These are phyloP conservation scores for Musa schizocarpa DNA, from an alignment of 176 grass and related monocot genomes.

Conservation along the genomic window DNA sequence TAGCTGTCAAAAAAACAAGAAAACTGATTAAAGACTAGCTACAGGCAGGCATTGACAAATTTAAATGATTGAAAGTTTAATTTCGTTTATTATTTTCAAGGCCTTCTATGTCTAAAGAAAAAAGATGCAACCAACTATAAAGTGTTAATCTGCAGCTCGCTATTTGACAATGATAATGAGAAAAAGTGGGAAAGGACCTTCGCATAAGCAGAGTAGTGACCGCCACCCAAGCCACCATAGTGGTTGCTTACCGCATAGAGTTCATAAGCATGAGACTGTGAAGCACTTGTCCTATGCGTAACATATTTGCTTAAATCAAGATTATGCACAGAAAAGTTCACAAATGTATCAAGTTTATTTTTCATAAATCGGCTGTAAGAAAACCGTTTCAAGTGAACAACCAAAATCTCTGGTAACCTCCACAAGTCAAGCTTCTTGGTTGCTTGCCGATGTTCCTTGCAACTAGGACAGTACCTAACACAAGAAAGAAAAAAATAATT, in stretches of 20 bases:
- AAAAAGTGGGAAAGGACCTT: slow-evolving; percentile 41
- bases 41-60: too few species aligned
- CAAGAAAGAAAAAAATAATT: slow-evolving; percentile 4
- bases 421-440: slow-evolving; percentile 96
- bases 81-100: too few species aligned
- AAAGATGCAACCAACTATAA: too few species aligned
- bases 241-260: slow-evolving; percentile 95
- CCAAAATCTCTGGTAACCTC: slow-evolving; percentile 91
- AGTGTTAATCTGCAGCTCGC: background rate
- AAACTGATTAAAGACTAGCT: too few species aligned
- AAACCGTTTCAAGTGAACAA: slow-evolving; percentile 92
- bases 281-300: slow-evolving; percentile 12
- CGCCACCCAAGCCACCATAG: slow-evolving; percentile 89
- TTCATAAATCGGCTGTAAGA: slow-evolving; percentile 96
- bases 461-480: slow-evolving; percentile 78
- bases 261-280: slow-evolving; percentile 41
- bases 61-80: too few species aligned
- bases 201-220: slow-evolving; percentile 89
- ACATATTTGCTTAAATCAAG: slow-evolving; percentile 76
- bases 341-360: slow-evolving; percentile 94
- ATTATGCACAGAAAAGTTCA: slow-evolving; percentile 74
- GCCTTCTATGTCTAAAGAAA: too few species aligned
- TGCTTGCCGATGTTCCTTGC: slow-evolving; percentile 97
- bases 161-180: background rate
- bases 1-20: slow-evolving; percentile 35